These are phyloP conservation scores for Euphorbia corollata DNA, from an alignment of 441 rosid genomes.

Conservation along the genomic window DNA sequence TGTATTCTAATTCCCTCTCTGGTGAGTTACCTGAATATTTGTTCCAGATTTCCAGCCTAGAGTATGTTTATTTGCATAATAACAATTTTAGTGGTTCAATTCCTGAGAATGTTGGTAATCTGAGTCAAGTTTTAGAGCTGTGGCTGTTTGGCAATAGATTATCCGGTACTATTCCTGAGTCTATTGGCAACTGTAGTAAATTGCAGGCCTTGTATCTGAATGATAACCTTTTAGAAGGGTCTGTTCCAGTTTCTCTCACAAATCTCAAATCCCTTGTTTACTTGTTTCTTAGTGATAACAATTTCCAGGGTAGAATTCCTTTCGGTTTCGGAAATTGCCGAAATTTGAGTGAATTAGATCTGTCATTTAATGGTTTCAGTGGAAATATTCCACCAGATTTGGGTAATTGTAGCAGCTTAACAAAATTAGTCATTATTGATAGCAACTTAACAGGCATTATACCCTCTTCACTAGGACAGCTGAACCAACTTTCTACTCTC, in stretches of 20 bases:
- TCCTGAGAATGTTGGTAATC: conserved; percentile 43
- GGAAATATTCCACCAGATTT: conserved; percentile 54
- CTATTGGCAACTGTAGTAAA: conserved; percentile 49
- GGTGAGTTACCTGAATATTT: conserved; percentile 51
- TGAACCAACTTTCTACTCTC: conserved; percentile 31
- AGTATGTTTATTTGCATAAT: conserved; percentile 28
- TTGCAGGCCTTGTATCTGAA: conserved; percentile 36
- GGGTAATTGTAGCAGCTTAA: conserved; percentile 53
- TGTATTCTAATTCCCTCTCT: conserved; percentile 42
- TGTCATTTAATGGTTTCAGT: conserved; percentile 47
- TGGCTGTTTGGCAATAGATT: conserved; percentile 33
- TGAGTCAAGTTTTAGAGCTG: conserved; percentile 31
- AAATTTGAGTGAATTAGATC: conserved; percentile 37
- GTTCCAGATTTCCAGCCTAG: conserved; percentile 34
- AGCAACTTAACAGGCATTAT: conserved; percentile 49
- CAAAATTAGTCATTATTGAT: conserved; percentile 24
- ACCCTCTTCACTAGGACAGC: conserved; percentile 56
- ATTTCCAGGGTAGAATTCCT: conserved; percentile 46
- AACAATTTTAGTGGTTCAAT: conserved; percentile 52
- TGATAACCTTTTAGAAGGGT: conserved; percentile 42
- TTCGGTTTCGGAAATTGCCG: conserved; percentile 40
- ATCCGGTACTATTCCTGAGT: conserved; percentile 53
- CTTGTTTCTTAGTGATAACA: conserved; percentile 34
- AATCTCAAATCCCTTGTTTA: conserved; percentile 38
- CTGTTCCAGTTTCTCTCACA: conserved; percentile 49